These are phyloP conservation scores for Teratosphaeria zuluensis DNA, from an alignment of 2,329 filamentous ascomycete species.

Conservation along the genomic window DNA sequence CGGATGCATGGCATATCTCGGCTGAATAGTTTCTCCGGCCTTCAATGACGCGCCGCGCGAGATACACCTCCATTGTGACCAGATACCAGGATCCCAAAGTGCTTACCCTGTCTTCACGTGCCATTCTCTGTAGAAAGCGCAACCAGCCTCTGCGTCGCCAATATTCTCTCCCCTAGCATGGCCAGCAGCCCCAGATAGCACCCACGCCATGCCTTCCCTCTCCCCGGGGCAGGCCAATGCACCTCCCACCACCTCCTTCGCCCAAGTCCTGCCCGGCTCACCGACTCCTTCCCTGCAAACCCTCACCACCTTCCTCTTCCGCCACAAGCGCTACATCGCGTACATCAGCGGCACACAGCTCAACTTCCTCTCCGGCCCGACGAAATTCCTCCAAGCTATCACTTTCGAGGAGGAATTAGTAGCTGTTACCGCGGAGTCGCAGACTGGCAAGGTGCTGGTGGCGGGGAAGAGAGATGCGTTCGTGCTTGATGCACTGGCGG, in stretches of 20 bases:
- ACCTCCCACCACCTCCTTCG: conserved; percentile 8
- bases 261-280: conserved; percentile 61
- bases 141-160: no score
- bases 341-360: conserved; percentile 88
- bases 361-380: conserved; percentile 66
- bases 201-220: conserved; percentile 20
- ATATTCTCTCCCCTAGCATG: not conserved
- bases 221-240: conserved; percentile 7
- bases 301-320: conserved; percentile 64
- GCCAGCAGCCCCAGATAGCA: conserved; percentile 3
- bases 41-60: not conserved
- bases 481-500: conserved; percentile 67
- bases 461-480: conserved; percentile 59
- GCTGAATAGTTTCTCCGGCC: not conserved
- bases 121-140: not conserved
- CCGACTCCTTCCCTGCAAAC: conserved; percentile 70
- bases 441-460: conserved; percentile 73
- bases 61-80: not conserved
- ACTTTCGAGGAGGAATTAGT: conserved; percentile 49
- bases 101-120: not conserved
- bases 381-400: conserved; percentile 75
- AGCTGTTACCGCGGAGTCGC: conserved; percentile 71
- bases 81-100: not conserved
- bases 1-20: not conserved
- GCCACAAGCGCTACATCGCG: conserved; percentile 61